phyloP scores from a whole-genome alignment of 2,329 filamentous ascomycete species.

The Fusarium drepaniforme region DNA sequence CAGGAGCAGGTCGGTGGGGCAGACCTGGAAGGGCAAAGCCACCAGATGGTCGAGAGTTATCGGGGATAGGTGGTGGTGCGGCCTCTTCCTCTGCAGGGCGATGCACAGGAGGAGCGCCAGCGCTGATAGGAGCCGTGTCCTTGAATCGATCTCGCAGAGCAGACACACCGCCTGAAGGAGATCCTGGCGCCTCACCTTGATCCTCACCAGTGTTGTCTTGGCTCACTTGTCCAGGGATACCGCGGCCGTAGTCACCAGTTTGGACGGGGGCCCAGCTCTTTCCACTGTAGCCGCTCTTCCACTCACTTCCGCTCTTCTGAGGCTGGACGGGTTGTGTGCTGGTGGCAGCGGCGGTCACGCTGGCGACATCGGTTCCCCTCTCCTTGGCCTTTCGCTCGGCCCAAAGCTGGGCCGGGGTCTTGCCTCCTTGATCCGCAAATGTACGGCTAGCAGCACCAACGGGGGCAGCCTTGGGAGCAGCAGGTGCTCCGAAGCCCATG shows the following conservation, averaged over 20 bases:
- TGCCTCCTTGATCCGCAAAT: slow-evolving; percentile 94
- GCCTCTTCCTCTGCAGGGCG: slow-evolving; percentile 56
- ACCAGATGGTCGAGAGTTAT: slow-evolving; percentile 77
- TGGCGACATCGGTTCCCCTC: slow-evolving; percentile 62
- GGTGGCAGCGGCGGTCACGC: slow-evolving; percentile 52
- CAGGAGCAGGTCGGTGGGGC: slow-evolving; percentile 69
- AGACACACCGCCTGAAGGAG: slow-evolving; percentile 74
- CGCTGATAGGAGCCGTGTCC: slow-evolving; percentile 78
- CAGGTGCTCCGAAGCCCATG: slow-evolving; percentile 72
- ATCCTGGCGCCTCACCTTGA: slow-evolving; percentile 63
- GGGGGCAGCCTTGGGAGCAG: slow-evolving; percentile 66
- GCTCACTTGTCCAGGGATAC: slow-evolving; percentile 60
- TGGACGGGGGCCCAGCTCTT: slow-evolving; percentile 92
- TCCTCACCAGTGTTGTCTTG: slow-evolving; percentile 75
- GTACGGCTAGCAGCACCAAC: slow-evolving; percentile 88
- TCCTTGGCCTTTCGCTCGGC: slow-evolving; percentile 95
- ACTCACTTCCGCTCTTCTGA: slow-evolving; percentile 81
- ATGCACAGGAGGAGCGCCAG: slow-evolving; percentile 54
- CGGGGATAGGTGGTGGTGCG: slow-evolving; percentile 64
- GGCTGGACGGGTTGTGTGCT: slow-evolving; percentile 67
- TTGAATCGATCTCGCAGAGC: slow-evolving; percentile 88
- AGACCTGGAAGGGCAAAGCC: slow-evolving; percentile 85
- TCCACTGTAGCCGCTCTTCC: slow-evolving; percentile 92
- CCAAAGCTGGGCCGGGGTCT: slow-evolving; percentile 97
- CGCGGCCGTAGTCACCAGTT: slow-evolving; percentile 73